phyloP scores from a whole-genome alignment of 352 stramenopile genomes.

The Phytophthora uliginosa region DNA sequence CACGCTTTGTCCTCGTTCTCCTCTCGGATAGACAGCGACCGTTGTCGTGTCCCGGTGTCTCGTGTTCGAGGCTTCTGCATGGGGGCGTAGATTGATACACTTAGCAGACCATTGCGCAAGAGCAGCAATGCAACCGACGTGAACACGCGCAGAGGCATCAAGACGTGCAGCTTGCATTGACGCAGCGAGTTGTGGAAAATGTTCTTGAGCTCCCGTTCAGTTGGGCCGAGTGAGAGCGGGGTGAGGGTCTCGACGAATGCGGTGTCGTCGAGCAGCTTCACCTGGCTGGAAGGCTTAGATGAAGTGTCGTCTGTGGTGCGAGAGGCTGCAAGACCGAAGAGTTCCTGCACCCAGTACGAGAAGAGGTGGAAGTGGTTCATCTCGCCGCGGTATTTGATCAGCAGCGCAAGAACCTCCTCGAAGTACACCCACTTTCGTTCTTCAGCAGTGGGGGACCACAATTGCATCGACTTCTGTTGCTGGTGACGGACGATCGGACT shows the following conservation, averaged over 20 bases:
- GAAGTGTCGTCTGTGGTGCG: background rate
- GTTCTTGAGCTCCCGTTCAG: slow-evolving; percentile 65
- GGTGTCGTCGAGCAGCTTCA: slow-evolving; percentile 54
- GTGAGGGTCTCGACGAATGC: slow-evolving; percentile 56
- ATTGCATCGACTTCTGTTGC: slow-evolving; percentile 14
- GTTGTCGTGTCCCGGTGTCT: slow-evolving; percentile 13
- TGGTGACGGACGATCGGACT: slow-evolving; percentile 58
- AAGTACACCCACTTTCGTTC: slow-evolving; percentile 63
- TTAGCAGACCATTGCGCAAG: slow-evolving; percentile 66
- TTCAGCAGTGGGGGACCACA: background rate
- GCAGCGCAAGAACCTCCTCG: slow-evolving; percentile 62
- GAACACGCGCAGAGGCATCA: slow-evolving; percentile 76
- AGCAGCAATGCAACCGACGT: slow-evolving; percentile 71
- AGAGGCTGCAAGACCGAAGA: slow-evolving; percentile 49
- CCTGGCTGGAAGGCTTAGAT: background rate
- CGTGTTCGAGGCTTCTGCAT: slow-evolving; percentile 27
- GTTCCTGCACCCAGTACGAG: slow-evolving; percentile 60
- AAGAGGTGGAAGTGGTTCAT: slow-evolving; percentile 81
- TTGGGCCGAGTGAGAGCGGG: slow-evolving; percentile 57
- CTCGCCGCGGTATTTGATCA: slow-evolving; percentile 68
- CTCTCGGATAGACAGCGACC: slow-evolving; percentile 30
- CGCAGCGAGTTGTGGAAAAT: slow-evolving; percentile 77
- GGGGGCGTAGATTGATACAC: slow-evolving; percentile 59
- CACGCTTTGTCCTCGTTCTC: slow-evolving; percentile 58
- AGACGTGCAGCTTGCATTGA: slow-evolving; percentile 57